These are phyloP conservation scores for Annulohypoxylon stygium DNA, from an alignment of 495 filamentous ascomycete genomes.

Conservation along the genomic window DNA sequence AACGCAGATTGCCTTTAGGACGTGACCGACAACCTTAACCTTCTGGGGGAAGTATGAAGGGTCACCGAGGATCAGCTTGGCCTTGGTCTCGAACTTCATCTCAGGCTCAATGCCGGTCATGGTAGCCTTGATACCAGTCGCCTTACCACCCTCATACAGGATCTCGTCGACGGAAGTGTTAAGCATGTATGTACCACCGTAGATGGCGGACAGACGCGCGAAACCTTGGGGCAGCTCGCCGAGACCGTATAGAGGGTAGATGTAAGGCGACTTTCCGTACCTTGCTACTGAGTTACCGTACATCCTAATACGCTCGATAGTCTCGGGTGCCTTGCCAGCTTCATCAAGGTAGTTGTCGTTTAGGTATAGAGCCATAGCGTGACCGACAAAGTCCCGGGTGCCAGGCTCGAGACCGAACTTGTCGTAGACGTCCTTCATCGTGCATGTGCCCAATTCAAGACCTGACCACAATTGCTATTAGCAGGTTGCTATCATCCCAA, in stretches of 20 bases:
- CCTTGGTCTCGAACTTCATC: slow-evolving; percentile 96
- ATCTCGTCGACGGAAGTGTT: slow-evolving; percentile 95
- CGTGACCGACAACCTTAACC: slow-evolving; percentile 85
- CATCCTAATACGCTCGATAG: slow-evolving; percentile 90
- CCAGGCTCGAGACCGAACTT: slow-evolving; percentile 94
- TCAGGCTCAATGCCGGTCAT: slow-evolving; percentile 87
- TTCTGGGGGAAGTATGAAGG: slow-evolving; percentile 96
- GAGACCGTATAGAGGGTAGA: slow-evolving; percentile 97
- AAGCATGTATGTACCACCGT: slow-evolving; percentile 99
- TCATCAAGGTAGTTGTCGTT: slow-evolving; percentile 86
- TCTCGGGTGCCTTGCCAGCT: slow-evolving; percentile 81
- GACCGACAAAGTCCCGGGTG: slow-evolving; percentile 95
- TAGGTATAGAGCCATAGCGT: slow-evolving; percentile 96
- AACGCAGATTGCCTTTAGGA: slow-evolving; percentile 97
- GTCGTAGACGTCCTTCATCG: slow-evolving; percentile 97
- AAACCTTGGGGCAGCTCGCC: slow-evolving; percentile 99
- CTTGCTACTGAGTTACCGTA: slow-evolving; percentile 98
- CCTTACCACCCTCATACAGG: slow-evolving; percentile 82
- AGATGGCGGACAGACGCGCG: slow-evolving; percentile 95
- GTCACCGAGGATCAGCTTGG: slow-evolving; percentile 95
- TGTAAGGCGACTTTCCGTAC: slow-evolving; percentile 98
- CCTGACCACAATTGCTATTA: slow-evolving; percentile 64
- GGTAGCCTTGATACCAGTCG: slow-evolving; percentile 93
- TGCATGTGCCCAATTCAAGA: slow-evolving; percentile 79
- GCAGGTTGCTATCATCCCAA: background rate